Base-by-base conservation (phyloP, 2,329 filamentous ascomycete genomes). In the Claviceps paspali region DNA sequence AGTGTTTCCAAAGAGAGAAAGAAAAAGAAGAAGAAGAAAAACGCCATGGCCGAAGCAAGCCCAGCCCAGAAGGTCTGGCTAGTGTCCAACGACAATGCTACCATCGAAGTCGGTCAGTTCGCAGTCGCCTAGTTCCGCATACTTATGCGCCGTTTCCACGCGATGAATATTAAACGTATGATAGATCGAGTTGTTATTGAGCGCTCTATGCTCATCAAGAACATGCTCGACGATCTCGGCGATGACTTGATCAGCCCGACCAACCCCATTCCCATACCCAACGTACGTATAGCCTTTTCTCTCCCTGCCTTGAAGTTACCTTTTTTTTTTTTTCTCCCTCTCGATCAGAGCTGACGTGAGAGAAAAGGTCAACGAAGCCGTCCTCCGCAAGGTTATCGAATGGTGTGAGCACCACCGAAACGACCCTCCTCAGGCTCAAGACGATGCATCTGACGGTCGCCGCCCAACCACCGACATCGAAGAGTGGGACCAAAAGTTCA, bases 401-500 rank as follows among this genome's bases (percentile, higher is more conserved):
- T 98, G 91, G 91, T 96, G 91, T 67, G 76, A 83, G 47, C 85
- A 95, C 58, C 91, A 98, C 73, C 82, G 83, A 60, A 76, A 78
- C 58, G 91, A 98, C 54, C 85, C 91, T 28, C 70, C 77, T n/a
- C 73, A 77, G 44, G 69, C 79, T 38, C 75, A 77, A 51, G 88
- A 96, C 44, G 91, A 94, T 42, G 86, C 98, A 51, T 81, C 82
- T 44, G 88, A 96, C 52, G 86, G 79, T 35, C 84, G 91, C 50
- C 95, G 95, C 72, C 95, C 94, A 76, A 94, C 87, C 2, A 96
- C 91, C 33, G 91, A 98, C 52, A 98, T 98, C 47, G 91, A 96
- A 42, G 91, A 98, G 63, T 98, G 91, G 91, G 91, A 98, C 52
- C 88, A 96, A 62, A 98, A 98, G 65, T 98, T 96, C 62, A 96